Base-by-base conservation (phyloP, 495 filamentous ascomycete genomes). In the Evansstolkia leycettana region DNA sequence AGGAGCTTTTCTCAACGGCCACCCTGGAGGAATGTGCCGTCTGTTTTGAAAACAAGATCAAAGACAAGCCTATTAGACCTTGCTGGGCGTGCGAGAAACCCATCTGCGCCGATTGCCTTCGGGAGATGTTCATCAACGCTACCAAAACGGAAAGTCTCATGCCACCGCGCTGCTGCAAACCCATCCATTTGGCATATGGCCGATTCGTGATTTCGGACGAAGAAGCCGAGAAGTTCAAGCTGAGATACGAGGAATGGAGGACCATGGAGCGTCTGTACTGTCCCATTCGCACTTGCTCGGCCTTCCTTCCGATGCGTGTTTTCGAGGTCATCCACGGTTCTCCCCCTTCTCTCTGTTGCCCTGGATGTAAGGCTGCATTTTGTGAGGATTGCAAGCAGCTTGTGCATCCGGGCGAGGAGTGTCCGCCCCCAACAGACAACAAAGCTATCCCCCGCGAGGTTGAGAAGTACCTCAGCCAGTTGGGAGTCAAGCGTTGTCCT, bases 191-290 rank as follows among this genome's bases (percentile, higher is more conserved):
- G 2, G 30, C 35, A 12, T 14, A 20, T 17, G 38, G 47, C 8
- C 17, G 20, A 10, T 33, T 35, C 16, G 33, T 43, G 28, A 42
- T 55, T 5, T 41, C 31, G 7, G 12, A 8, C 10, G 37, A 42
- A 11, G 37, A 51, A 34, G 38, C 47, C 9, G 33, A 37, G n/a
- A 23, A 43, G 5, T 56, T 48, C 36, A 50, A 48, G 27, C 44
- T 34, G 17, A 56, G 48, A 31, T 45, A 40, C 39, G 49, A 52
- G 29, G 52, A 56, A 33, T 52, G 50, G 43, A 31, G 18, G 12
- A 56, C 52, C 1, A 31, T 41, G 11, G 30, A 53, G n/a, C 46
- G 49, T n/a, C 9, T 45, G 5, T 56, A 56, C 29, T 56, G 52
- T 15, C 52, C 52, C 20, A 24, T 48, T 10, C 46, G 43, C 10